phyloP scores from a whole-genome alignment of 768 basidiomycete genomes.

The Leccinellum luteum region DNA sequence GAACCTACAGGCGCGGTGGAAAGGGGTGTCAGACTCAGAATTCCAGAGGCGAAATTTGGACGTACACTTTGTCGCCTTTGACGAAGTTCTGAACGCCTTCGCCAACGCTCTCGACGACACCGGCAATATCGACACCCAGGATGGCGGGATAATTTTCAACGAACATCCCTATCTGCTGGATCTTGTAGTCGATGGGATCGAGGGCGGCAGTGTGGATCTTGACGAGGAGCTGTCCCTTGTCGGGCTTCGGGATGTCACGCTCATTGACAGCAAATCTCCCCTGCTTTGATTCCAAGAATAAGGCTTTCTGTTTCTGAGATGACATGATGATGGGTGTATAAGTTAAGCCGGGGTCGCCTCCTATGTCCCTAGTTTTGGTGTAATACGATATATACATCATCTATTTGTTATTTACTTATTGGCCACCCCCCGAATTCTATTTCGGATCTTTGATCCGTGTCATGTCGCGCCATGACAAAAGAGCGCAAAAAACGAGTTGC shows the following conservation, averaged over 20 bases:
- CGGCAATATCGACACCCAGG: constrained; percentile 36
- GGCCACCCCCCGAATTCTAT: constrained; percentile 33
- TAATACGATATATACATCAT: constrained; percentile 17
- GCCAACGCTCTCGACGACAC: constrained; percentile 39
- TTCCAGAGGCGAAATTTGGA: background rate
- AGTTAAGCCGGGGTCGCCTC: constrained; percentile 4
- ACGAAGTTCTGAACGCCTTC: constrained; percentile 32
- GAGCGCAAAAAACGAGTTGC: constrained; percentile 30
- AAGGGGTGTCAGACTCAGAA: background rate
- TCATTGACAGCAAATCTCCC: constrained; percentile 31
- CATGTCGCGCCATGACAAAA: constrained; percentile 31
- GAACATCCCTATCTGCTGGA: constrained; percentile 32
- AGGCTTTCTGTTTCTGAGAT: constrained; percentile 27
- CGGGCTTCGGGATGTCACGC: constrained; percentile 32
- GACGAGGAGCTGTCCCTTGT: constrained; percentile 40
- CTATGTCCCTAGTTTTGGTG: constrained; percentile 4
- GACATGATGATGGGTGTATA: constrained; percentile 18
- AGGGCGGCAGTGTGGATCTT: constrained; percentile 39
- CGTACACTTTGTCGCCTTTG: constrained; percentile 43
- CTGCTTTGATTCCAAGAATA: constrained; percentile 26
- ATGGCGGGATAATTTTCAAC: constrained; percentile 36
- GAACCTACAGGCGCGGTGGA: constrained; percentile 4
- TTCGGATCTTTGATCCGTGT: constrained; percentile 24
- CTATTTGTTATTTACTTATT: constrained; percentile 25
- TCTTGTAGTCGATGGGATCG: constrained; percentile 47